phyloP scores from a whole-genome alignment of 169 alveolate species.

The Plasmodium inui region DNA sequence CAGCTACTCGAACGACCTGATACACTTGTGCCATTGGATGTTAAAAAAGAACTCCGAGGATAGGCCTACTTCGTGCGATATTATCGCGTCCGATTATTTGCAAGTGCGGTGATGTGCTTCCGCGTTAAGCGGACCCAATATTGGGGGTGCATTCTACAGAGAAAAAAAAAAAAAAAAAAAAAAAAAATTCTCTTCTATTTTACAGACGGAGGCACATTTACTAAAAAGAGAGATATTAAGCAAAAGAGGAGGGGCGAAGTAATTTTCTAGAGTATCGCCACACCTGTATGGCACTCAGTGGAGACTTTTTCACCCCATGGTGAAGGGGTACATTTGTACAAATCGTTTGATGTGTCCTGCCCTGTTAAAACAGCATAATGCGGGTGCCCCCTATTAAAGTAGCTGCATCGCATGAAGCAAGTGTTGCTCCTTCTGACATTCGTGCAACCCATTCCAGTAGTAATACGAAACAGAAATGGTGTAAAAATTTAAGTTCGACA shows the following conservation, averaged over 20 bases:
- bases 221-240: slow-evolving; percentile 45
- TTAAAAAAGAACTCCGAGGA: slow-evolving; percentile 42
- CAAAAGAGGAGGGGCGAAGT: neutral
- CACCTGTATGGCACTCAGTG: neutral
- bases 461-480: slow-evolving; percentile 45
- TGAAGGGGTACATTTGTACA: neutral
- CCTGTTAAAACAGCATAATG: neutral
- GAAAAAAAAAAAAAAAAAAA: slow-evolving; percentile 9
- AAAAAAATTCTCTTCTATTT: neutral
- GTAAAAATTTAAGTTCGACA: slow-evolving; percentile 7
- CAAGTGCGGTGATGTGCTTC: slow-evolving; percentile 14
- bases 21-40: slow-evolving; percentile 72
- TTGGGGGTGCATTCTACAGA: neutral
- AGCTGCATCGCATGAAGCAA: neutral
- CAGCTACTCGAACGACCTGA: slow-evolving; percentile 43
- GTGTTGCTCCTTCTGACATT: slow-evolving; percentile 20
- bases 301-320: neutral
- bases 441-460: slow-evolving; percentile 29
- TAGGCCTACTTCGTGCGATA: slow-evolving; percentile 64
- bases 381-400: neutral
- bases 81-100: slow-evolving; percentile 53
- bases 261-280: neutral
- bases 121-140: neutral
- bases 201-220: slow-evolving; percentile 48
- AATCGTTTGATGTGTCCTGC: neutral